Conservation (phyloP, 176 grass and related monocot genomes). For the Musa beccarii region DNA sequence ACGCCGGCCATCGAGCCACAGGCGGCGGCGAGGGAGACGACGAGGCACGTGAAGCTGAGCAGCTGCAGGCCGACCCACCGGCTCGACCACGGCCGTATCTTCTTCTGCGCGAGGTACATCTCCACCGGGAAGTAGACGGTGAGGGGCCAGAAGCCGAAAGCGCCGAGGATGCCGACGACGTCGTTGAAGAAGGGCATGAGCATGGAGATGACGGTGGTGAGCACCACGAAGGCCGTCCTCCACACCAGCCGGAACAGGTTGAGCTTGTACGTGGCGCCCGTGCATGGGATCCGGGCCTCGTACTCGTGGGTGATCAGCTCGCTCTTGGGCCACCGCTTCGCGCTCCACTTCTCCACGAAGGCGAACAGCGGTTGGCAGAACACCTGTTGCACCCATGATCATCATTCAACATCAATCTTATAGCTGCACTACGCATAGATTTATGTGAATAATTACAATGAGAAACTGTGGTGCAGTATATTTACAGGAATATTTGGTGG, state of each 20-base stretch:
- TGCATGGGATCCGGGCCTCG: conserved; percentile 5
- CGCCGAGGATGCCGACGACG: conserved; percentile 37
- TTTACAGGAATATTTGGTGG: no score
- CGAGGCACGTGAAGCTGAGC: conserved; percentile 31
- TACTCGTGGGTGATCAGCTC: conserved; percentile 34
- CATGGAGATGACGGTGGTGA: conserved; percentile 40
- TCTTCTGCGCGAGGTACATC: conserved; percentile 42
- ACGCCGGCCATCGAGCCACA: conserved; percentile 37
- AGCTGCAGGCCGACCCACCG: conserved; percentile 27
- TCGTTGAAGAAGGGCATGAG: conserved; percentile 53
- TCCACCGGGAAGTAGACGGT: conserved; percentile 64
- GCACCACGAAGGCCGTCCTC: conserved; percentile 33
- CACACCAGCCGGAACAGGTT: conserved; percentile 48
- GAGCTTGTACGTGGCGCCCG: conserved; percentile 15
- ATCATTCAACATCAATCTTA: no score
- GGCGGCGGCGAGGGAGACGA: conserved; percentile 37
- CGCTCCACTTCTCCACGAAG: conserved; percentile 39
- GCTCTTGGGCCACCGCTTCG: conserved; percentile 27
- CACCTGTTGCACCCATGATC: conserved; percentile 20
- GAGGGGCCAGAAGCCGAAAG: conserved; percentile 59
- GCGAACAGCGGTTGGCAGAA: conserved; percentile 53
- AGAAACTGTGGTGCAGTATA: neutral
- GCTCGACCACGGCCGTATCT: conserved; percentile 24
- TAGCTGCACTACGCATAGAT: no score
- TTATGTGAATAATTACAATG: neutral